These are phyloP conservation scores for Penicillium fuscoglaucum DNA, from an alignment of 2,329 filamentous ascomycete genomes.

Conservation along the genomic window DNA sequence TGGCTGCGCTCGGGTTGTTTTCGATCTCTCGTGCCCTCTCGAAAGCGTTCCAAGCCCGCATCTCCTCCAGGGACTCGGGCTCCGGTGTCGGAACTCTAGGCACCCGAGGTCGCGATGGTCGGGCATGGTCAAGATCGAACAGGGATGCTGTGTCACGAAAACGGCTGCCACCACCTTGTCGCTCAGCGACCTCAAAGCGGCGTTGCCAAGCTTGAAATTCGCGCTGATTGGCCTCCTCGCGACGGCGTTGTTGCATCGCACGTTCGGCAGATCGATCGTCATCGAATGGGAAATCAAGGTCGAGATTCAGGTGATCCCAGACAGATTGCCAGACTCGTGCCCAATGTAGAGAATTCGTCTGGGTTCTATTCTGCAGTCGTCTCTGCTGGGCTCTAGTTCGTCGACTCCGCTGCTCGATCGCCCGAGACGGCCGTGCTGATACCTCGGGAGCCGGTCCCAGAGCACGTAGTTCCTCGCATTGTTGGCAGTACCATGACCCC, in stretches of 20 bases:
- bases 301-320: conserved; percentile 74
- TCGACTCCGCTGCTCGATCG: conserved; percentile 49
- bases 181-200: conserved; percentile 76
- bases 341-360: conserved; percentile 60
- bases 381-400: conserved; percentile 50
- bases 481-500: conserved; percentile 87
- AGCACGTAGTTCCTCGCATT: conserved; percentile 61
- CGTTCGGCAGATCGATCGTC: conserved; percentile 64
- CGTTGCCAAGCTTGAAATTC: conserved; percentile 76
- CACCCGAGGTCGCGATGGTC: conserved; percentile 42
- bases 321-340: conserved; percentile 85
- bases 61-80: conserved; percentile 75
- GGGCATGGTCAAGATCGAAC: conserved; percentile 52
- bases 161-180: conserved; percentile 71
- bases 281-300: conserved; percentile 83
- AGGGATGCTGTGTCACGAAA: conserved; percentile 69
- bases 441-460: conserved; percentile 40
- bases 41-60: conserved; percentile 84
- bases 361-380: conserved; percentile 41
- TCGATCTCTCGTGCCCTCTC: conserved; percentile 77
- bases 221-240: conserved; percentile 53
- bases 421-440: conserved; percentile 31
- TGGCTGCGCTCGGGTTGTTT: conserved; percentile 49
- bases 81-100: conserved; percentile 51
- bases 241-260: conserved; percentile 54